Percentiles rank a stretch among this genome's conserved stretches.
These are phyloP conservation scores for Penicillium verrucosum DNA, from an alignment of 2,329 filamentous ascomycete genomes.

Conservation along the genomic window DNA sequence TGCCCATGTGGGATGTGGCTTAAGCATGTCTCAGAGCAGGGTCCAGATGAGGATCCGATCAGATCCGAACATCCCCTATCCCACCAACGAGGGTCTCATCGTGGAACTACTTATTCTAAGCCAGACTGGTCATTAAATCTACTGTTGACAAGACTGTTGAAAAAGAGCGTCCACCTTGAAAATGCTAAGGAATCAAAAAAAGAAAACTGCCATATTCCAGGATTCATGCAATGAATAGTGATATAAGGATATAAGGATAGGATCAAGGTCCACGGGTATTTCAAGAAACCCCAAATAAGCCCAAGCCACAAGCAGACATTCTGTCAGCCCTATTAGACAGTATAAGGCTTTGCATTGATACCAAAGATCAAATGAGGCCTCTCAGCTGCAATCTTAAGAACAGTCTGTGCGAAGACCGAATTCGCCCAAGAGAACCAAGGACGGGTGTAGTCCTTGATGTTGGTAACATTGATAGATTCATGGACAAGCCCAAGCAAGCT, in stretches of 20 bases:
- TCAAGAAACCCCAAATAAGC: neutral
- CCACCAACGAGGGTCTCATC: no score
- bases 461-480: constrained; percentile 84
- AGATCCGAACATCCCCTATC: no score
- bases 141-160: neutral
- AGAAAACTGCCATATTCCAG: neutral
- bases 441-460: constrained; percentile 68
- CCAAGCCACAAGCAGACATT: neutral
- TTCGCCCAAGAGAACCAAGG: constrained; percentile 99
- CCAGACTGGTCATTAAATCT: no score
- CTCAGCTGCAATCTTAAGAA: constrained; percentile 81
- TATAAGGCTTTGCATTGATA: constrained; percentile 46
- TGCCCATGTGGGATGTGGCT: no score
- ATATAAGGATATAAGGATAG: neutral
- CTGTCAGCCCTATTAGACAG: neutral
- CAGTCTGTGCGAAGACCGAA: constrained; percentile 88
- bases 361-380: constrained; percentile 87
- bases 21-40: no score
- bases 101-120: no score
- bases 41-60: no score
- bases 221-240: neutral
- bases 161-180: no score
- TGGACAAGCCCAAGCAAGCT: constrained; percentile 79
- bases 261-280: neutral
- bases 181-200: no score